Evolutionary conservation across 2,329 filamentous ascomycete genomes (phyloP).

Genomic region (Trichoderma sp.): DNA sequence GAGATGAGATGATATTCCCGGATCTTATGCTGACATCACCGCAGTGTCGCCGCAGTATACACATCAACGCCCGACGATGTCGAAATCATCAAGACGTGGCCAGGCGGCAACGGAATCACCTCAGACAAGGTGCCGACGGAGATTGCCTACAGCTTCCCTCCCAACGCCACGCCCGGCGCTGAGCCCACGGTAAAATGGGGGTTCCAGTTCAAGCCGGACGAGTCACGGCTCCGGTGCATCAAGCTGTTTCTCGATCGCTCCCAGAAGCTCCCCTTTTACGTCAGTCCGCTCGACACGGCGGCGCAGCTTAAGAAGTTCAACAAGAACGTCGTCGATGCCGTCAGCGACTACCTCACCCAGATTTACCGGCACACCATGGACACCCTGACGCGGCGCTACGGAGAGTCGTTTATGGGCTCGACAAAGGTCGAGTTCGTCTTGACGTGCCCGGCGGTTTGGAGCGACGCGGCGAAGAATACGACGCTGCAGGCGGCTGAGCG

Average conservation of each 20-base stretch:
- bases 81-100: constrained; percentile 82
- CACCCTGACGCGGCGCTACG: constrained; percentile 69
- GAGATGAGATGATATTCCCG: not conserved
- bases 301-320: constrained; percentile 70
- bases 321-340: constrained; percentile 75
- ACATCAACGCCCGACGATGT: constrained; percentile 74
- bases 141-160: constrained; percentile 57
- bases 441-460: constrained; percentile 82
- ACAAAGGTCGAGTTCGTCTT: constrained; percentile 77
- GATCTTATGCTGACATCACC: not conserved
- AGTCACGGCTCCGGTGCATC: constrained; percentile 73
- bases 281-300: constrained; percentile 72
- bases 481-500: constrained; percentile 73
- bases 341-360: constrained; percentile 74
- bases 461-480: constrained; percentile 79
- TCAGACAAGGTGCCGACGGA: constrained; percentile 84
- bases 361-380: constrained; percentile 77
- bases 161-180: constrained; percentile 33
- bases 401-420: constrained; percentile 72
- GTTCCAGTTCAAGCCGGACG: constrained; percentile 76
- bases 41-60: constrained; percentile 65
- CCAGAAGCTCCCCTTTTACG: constrained; percentile 77
- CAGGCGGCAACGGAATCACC: constrained; percentile 80
- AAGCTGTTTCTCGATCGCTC: constrained; percentile 80
- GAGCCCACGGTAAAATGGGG: constrained; percentile 67